Base-by-base conservation (phyloP, 139 green algal species). In the Nannochloris sp. region DNA sequence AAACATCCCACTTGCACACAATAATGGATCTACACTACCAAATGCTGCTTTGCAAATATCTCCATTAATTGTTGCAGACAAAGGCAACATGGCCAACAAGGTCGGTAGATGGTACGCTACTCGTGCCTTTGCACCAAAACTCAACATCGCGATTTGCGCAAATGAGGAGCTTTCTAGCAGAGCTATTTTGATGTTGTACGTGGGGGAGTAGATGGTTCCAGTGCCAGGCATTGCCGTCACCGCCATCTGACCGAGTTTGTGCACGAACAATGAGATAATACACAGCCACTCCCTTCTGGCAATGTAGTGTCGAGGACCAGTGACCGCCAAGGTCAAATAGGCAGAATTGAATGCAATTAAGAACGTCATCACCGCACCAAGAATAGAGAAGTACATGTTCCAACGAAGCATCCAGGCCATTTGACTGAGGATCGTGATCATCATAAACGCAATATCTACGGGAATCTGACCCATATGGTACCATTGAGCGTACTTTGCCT, bases 91-190 rank as follows among this genome's bases (percentile, higher is more conserved):
- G 34, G 61, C 55, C 8, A 42, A 24, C 32, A n/a, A 37, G 25
- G 32, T 51, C 6, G 33, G 9, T 25, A 72, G 25, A 62, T 71
- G 63, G 2, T 14, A 2, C 6, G 10, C 27, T 29, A 76, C 60
- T 8, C 62, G 53, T 34, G 62, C 31, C 23, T 57, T 63, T 13
- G 63, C 34, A 25, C 70, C 70, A 55, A 76, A 76, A 10, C 42
- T 61, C 23, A 76, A 34, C 70, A 76, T 76, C n/a, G 37, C 14
- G 19, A 76, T 32, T 45, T 72, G 62, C 6, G 64, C 54, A 55
- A 76, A 38, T 4, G 54, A 68, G 14, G 48, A 61, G 6, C 47
- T 48, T 61, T 76, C 62, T 19, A 76, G 25, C 36, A 76, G 54
- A 12, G 70, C 70, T 4, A 72, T 61, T 10, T 19, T 64, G n/a